A percentile compares a stretch with the other conserved stretches of the same genome.
Evolutionary conservation across 2,329 filamentous ascomycete species (phyloP).

Genomic region (Metarhizium rileyi): DNA sequence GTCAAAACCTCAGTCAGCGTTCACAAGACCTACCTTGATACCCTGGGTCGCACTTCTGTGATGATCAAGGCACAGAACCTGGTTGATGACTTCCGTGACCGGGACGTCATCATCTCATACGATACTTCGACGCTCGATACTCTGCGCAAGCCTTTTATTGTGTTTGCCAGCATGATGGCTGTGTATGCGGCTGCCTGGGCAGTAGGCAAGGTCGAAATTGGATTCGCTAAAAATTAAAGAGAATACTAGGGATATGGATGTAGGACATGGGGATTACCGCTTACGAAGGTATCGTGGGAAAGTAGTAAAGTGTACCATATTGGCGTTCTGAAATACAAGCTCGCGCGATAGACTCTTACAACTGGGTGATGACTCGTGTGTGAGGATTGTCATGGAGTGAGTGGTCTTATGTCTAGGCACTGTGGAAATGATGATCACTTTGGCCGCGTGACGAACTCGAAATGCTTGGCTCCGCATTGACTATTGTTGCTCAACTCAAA

Average conservation of each 20-base stretch:
- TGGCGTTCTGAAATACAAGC: conserved; percentile 10
- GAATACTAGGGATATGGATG: neutral
- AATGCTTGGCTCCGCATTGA: too few relatives aligned
- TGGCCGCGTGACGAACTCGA: too few relatives aligned
- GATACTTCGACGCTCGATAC: conserved; percentile 67
- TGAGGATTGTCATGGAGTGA: neutral
- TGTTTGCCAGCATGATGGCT: conserved; percentile 64
- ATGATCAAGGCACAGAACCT: conserved; percentile 75
- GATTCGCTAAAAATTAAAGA: conserved; percentile 48
- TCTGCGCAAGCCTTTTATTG: conserved; percentile 76
- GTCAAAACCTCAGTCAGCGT: conserved; percentile 47
- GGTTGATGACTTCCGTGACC: conserved; percentile 80
- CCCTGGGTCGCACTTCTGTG: conserved; percentile 74
- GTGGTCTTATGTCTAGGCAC: neutral
- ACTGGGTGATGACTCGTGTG: neutral
- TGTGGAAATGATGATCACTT: too few relatives aligned
- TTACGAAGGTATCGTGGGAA: neutral
- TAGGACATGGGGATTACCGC: neutral
- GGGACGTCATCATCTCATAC: conserved; percentile 78
- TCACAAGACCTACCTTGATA: conserved; percentile 92
- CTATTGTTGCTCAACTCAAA: too few relatives aligned
- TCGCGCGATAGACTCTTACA: conserved; percentile 8
- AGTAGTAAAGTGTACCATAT: conserved; percentile 10
- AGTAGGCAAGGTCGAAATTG: conserved; percentile 69
- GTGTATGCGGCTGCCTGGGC: conserved; percentile 68